Evolutionary conservation across 352 stramenopile species (phyloP).

Genomic region (Albugo laibachii): DNA sequence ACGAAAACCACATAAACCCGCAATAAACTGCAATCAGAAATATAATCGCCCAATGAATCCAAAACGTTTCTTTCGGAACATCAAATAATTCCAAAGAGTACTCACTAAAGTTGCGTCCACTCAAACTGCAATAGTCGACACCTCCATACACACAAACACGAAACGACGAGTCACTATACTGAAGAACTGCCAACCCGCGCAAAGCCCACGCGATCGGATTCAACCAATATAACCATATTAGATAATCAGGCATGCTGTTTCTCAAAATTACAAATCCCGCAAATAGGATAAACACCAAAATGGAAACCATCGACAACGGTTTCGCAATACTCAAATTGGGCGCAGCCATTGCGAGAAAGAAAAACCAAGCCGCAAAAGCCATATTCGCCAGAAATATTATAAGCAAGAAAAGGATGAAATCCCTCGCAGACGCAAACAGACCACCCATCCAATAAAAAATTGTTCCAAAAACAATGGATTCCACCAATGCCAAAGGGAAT

Average conservation of each 20-base stretch:
- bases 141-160: slow-evolving; percentile 1
- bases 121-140: slow-evolving; percentile 3
- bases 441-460: slow-evolving; percentile 77
- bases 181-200: slow-evolving; percentile 16
- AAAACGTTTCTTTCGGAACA: slow-evolving; percentile 4
- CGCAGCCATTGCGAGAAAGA: slow-evolving; percentile 4
- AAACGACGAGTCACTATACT: slow-evolving; percentile 17
- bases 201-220: slow-evolving; percentile 27
- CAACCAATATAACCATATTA: slow-evolving; percentile 43
- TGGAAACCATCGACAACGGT: slow-evolving; percentile 9
- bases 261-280: slow-evolving; percentile 31
- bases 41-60: background rate
- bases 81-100: slow-evolving; percentile 13
- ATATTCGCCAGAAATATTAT: slow-evolving; percentile 17
- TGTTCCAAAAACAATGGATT: slow-evolving; percentile 70
- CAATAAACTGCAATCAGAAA: background rate
- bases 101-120: slow-evolving; percentile 9
- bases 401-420: slow-evolving; percentile 55
- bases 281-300: slow-evolving; percentile 22
- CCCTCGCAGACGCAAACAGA: slow-evolving; percentile 19
- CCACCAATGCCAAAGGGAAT: slow-evolving; percentile 36
- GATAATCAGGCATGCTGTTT: slow-evolving; percentile 21
- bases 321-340: slow-evolving; percentile 4
- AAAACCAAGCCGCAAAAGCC: slow-evolving; percentile 7
- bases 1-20: background rate